phyloP scores from a whole-genome alignment of 768 basidiomycete species.

The Macrolepiota albuminosa region DNA sequence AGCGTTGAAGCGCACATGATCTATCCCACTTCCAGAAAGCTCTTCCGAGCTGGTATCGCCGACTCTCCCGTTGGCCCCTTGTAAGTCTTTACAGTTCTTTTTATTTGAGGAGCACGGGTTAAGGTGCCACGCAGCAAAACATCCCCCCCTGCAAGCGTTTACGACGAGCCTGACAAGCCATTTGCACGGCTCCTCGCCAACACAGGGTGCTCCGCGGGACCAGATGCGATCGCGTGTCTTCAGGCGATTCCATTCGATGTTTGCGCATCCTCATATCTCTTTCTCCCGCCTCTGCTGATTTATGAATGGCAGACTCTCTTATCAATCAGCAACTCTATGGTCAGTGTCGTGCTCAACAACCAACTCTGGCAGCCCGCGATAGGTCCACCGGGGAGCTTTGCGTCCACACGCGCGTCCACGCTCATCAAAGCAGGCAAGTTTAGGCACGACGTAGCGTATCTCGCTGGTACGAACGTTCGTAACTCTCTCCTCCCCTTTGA shows the following conservation, averaged over 20 bases:
- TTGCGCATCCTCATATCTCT: background rate
- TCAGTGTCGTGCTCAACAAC: slow-evolving; percentile 36
- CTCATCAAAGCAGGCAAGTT: slow-evolving; percentile 44
- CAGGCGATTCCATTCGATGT: slow-evolving; percentile 42
- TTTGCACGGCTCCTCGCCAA: slow-evolving; percentile 41
- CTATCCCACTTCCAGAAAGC: slow-evolving; percentile 29
- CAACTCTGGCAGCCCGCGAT: slow-evolving; percentile 58
- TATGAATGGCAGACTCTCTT: slow-evolving; percentile 35
- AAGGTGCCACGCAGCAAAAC: slow-evolving; percentile 40
- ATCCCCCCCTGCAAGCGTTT: slow-evolving; percentile 38
- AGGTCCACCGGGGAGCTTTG: slow-evolving; percentile 46
- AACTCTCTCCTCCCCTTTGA: background rate
- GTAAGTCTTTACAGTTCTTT: slow-evolving; percentile 23
- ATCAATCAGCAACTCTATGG: slow-evolving; percentile 43
- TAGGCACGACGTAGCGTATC: slow-evolving; percentile 41
- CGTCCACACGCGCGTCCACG: slow-evolving; percentile 39
- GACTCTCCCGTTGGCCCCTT: slow-evolving; percentile 53
- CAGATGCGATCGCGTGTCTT: slow-evolving; percentile 38
- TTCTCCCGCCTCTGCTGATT: background rate
- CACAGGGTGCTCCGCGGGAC: slow-evolving; percentile 41
- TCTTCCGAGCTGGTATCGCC: slow-evolving; percentile 50
- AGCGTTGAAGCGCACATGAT: slow-evolving; percentile 44
- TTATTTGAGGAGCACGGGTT: too few species aligned
- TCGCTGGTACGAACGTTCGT: slow-evolving; percentile 52
- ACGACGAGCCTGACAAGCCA: slow-evolving; percentile 48